These are phyloP conservation scores for Phylloboletellus chloephorus DNA, from an alignment of 1,284 basidiomycete species.

Conservation along the genomic window DNA sequence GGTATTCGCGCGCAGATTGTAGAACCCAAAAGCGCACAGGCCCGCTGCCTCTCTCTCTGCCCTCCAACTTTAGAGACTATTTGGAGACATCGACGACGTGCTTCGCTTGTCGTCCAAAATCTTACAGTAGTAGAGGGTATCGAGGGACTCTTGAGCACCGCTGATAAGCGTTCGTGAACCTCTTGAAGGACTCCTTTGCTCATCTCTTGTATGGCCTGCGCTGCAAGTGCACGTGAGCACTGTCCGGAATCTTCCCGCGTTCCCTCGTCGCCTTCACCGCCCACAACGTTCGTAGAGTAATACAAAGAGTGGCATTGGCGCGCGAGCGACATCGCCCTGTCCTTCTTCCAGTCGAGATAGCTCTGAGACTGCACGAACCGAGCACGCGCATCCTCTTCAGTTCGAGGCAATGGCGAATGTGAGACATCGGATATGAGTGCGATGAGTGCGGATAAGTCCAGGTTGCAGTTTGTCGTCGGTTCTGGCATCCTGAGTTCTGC, in stretches of 20 bases:
- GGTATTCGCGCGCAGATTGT: slow-evolving; percentile 2
- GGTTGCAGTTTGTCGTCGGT: slow-evolving; percentile 61
- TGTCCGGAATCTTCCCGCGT: slow-evolving; percentile 39
- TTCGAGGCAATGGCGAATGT: slow-evolving; percentile 60
- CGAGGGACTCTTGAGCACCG: slow-evolving; percentile 7
- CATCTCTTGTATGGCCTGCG: slow-evolving; percentile 72
- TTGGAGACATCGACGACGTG: slow-evolving; percentile 58
- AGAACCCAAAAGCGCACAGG: slow-evolving; percentile 48
- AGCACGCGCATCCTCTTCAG: slow-evolving; percentile 50
- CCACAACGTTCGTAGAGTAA: slow-evolving; percentile 8
- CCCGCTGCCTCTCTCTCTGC: slow-evolving; percentile 52
- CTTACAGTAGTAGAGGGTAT: slow-evolving; percentile 33
- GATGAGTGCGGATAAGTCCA: slow-evolving; percentile 78
- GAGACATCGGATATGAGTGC: slow-evolving; percentile 80
- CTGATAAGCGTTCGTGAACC: slow-evolving; percentile 44
- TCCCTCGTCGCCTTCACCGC: slow-evolving; percentile 23
- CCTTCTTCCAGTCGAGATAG: slow-evolving; percentile 56
- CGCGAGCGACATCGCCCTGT: slow-evolving; percentile 22
- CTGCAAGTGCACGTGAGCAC: slow-evolving; percentile 58
- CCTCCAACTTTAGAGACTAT: slow-evolving; percentile 75
- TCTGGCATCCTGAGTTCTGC: slow-evolving; percentile 20
- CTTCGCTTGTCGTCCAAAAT: slow-evolving; percentile 78
- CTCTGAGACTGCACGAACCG: slow-evolving; percentile 56
- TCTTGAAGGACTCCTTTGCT: slow-evolving; percentile 58
- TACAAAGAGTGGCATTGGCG: slow-evolving; percentile 8